Percentiles rank a stretch among this genome's conserved stretches.
These are phyloP conservation scores for Sclerotiophoma versabilis DNA, from an alignment of 2,329 filamentous ascomycete species.

Conservation along the genomic window DNA sequence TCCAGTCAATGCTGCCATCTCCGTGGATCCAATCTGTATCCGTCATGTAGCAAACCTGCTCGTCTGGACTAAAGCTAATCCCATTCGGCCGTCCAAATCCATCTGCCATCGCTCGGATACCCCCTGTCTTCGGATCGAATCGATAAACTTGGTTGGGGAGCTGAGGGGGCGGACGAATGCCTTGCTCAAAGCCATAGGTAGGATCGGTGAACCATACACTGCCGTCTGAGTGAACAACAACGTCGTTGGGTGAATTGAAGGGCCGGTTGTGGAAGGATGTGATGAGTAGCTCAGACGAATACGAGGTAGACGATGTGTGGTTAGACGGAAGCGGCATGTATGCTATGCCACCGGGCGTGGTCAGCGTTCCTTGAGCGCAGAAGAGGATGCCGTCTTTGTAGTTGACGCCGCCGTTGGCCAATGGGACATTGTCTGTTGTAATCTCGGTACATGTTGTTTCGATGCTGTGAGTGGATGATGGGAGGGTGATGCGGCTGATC, in stretches of 20 bases:
- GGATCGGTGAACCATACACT: slow-evolving; percentile 59
- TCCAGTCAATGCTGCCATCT: slow-evolving; percentile 19
- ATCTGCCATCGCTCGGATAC: slow-evolving; percentile 49
- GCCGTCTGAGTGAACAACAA: slow-evolving; percentile 49
- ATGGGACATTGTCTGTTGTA: slow-evolving; percentile 10
- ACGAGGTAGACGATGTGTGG: slow-evolving; percentile 2
- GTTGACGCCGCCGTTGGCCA: slow-evolving; percentile 41
- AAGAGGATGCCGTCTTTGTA: slow-evolving; percentile 41
- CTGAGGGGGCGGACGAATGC: slow-evolving; percentile 30
- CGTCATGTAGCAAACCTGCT: slow-evolving; percentile 51
- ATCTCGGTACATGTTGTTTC: slow-evolving; percentile 13
- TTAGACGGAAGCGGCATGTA: slow-evolving; percentile 37
- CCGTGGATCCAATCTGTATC: slow-evolving; percentile 46
- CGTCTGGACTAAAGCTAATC: slow-evolving; percentile 52
- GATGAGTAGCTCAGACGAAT: slow-evolving; percentile 39
- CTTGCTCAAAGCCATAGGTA: slow-evolving; percentile 32
- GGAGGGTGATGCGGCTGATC: slow-evolving; percentile 23
- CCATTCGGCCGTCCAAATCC: slow-evolving; percentile 52
- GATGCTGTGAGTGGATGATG: slow-evolving; percentile 4
- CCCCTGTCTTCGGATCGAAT: slow-evolving; percentile 47
- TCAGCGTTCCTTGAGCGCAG: slow-evolving; percentile 44
- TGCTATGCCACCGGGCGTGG: slow-evolving; percentile 37
- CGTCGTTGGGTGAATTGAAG: slow-evolving; percentile 52
- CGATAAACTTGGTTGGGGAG: slow-evolving; percentile 46
- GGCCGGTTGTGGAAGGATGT: slow-evolving; percentile 53